Base-by-base conservation (phyloP, 208 protist genomes). In the Porcisia hertigi region DNA sequence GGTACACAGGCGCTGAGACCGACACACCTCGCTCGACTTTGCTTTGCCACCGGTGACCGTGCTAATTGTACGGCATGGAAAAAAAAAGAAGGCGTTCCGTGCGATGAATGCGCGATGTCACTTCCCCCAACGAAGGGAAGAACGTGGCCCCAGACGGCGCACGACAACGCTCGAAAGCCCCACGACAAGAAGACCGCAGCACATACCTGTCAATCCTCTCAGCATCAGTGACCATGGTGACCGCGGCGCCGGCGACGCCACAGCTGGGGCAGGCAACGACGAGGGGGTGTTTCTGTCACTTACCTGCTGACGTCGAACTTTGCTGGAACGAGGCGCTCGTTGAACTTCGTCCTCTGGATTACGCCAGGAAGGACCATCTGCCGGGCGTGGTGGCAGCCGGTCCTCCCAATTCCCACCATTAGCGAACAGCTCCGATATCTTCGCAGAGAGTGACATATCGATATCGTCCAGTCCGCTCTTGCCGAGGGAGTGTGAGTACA, bases 311-410 rank as follows among this genome's bases (percentile, higher is more conserved):
- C 62, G 79, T 39, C 80, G 73, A n/a, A 87, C 62, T 41, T 45
- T 66, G 53, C 87, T 91, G 34, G 92, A 67, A 9, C 81, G 79
- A 16, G 88, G 67, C 39, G 79, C 76, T 11, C 62, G 83, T 30
- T 49, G 39, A 30, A 88, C 88, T 5, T 72, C 77, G 54, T 95
- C 93, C 20, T 90, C 82, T 8, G 88, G 87, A 57, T 84, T 82
- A 54, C 84, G 86, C 91, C 93, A 97, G 18, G 93, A 94, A 8
- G 93, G 87, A 7, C 93, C 93, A n/a, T 87, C 91, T 47, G 77
- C 66, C 4, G 93, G 91, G 8, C 77, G 89, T 12, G 86, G 77
- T 23, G 89, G 87, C 49, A 97, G 71, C 23, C 82, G 85, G 5
- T 93, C 82, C 73, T 94, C 87, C 89, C 91, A 97, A 57, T 93